These are phyloP conservation scores for Aureobasidium sp. DNA, from an alignment of 2,329 filamentous ascomycete species.

Conservation along the genomic window DNA sequence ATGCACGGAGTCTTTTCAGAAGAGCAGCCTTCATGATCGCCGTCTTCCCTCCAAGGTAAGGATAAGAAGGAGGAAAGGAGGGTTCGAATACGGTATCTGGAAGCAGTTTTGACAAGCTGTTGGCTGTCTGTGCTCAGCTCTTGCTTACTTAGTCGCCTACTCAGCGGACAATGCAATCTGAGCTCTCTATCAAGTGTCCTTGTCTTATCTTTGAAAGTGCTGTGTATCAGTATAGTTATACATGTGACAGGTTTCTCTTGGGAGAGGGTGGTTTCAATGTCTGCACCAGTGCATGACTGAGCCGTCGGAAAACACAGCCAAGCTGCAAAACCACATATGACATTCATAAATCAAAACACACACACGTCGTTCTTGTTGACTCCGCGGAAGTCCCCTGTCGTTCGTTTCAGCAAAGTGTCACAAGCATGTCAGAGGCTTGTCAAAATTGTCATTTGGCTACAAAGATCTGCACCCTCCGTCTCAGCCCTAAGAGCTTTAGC, in stretches of 20 bases:
- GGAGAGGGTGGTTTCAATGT: background rate
- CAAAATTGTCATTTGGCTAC: background rate
- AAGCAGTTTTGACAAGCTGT: no score
- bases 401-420: background rate
- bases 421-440: conserved; percentile 4
- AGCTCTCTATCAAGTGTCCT: no score
- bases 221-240: no score
- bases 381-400: background rate
- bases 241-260: no score
- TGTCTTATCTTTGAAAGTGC: no score
- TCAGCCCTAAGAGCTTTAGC: background rate
- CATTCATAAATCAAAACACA: background rate
- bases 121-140: no score
- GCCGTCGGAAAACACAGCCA: background rate
- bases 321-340: background rate
- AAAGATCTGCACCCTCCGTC: background rate
- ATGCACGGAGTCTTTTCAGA: conserved; percentile 6
- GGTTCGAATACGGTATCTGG: background rate
- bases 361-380: no score
- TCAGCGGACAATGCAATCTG: background rate
- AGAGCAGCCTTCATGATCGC: conserved; percentile 11
- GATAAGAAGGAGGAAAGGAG: background rate
- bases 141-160: background rate
- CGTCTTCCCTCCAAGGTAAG: conserved; percentile 1
- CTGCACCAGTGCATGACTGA: background rate